Evolutionary conservation across 345 rosid species (phyloP), one percentile per base, ranked within the genome.

Genomic region (Hibiscus syriacus): DNA sequence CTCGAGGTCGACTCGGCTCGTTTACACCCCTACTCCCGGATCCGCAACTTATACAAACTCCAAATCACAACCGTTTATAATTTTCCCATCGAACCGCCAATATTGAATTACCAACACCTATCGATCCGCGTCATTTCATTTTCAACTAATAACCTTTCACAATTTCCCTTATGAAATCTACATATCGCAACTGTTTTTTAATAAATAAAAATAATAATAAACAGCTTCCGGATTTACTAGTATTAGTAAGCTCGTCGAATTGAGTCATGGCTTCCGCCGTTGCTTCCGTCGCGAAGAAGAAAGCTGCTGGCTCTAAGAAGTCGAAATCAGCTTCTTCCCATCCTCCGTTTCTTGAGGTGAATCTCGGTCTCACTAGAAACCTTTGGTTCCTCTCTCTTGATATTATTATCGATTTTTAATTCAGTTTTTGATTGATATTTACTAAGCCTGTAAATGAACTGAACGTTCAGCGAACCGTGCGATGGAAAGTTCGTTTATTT

Each of bases 331-430:
- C 72, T 41, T 26, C 80, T 1, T 36, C 83, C 1, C 89, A 86
- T 26, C 92, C 92, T 53, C 73, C 92, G 0, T 86, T 81, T 41
- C 76, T 80, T 12, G 79, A 82, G 81, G 92, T 86, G 3, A n/a
- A 43, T 43, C 2, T 68, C 25, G n/a, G n/a, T 12, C 8, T n/a
- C 4, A 29, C 6, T 29, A 46, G 2, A 22, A 34, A 0, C 43
- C 27, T 23, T 19, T 41, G 25, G 8, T 54, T 13, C 13, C 1
- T 4, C 4, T 32, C 2, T 25, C 7, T 12, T 48, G 8, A 17
- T 2, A n/a, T 6, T 49, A 17, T 0, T 41, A 2, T 36, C 2
- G 2, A 12, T 41, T 43, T 49, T 23, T 20, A 2, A 26, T 39
- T 29, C 43, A 23, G 9, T 1, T 68, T 52, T 55, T 5, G 3